These are phyloP conservation scores for Amanita inopinata DNA, from an alignment of 768 basidiomycete genomes.

Conservation along the genomic window DNA sequence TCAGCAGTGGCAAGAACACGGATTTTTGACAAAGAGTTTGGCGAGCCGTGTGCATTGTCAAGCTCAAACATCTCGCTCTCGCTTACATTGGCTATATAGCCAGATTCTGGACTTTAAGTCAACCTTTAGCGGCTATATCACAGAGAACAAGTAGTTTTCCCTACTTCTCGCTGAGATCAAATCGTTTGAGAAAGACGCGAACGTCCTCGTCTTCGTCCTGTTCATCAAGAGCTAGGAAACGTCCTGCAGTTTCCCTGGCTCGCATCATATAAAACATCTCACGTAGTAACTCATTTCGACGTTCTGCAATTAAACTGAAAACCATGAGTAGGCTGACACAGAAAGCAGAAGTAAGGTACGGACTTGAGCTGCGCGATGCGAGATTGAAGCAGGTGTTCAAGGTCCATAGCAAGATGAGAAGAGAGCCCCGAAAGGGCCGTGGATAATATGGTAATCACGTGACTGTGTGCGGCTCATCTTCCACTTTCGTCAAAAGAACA, in stretches of 20 bases:
- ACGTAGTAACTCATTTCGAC: slow-evolving; percentile 60
- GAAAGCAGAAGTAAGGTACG: slow-evolving; percentile 10
- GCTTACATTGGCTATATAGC: slow-evolving; percentile 20
- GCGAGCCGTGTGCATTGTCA: not conserved
- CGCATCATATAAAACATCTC: slow-evolving; percentile 64
- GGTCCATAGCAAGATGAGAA: no score
- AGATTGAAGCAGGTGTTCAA: slow-evolving; percentile 26
- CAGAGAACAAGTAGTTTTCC: slow-evolving; percentile 16
- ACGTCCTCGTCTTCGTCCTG: slow-evolving; percentile 32
- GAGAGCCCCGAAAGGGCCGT: no score
- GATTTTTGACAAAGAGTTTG: not conserved
- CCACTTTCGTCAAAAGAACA: no score
- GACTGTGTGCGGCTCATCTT: no score
- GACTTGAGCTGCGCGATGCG: slow-evolving; percentile 36
- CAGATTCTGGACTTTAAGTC: slow-evolving; percentile 22
- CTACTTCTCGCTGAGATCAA: slow-evolving; percentile 44
- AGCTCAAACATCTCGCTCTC: slow-evolving; percentile 16
- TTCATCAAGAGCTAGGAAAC: slow-evolving; percentile 27
- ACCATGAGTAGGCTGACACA: slow-evolving; percentile 8
- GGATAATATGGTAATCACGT: no score
- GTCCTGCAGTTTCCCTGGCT: slow-evolving; percentile 36
- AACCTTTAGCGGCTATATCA: not conserved
- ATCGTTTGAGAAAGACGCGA: slow-evolving; percentile 43
- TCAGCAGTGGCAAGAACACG: not conserved
- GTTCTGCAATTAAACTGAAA: slow-evolving; percentile 48